A percentile compares a stretch with the other conserved stretches of the same genome.
Conservation (phyloP, 768 basidiomycete species). For the Clitopilus hobsonii region DNA sequence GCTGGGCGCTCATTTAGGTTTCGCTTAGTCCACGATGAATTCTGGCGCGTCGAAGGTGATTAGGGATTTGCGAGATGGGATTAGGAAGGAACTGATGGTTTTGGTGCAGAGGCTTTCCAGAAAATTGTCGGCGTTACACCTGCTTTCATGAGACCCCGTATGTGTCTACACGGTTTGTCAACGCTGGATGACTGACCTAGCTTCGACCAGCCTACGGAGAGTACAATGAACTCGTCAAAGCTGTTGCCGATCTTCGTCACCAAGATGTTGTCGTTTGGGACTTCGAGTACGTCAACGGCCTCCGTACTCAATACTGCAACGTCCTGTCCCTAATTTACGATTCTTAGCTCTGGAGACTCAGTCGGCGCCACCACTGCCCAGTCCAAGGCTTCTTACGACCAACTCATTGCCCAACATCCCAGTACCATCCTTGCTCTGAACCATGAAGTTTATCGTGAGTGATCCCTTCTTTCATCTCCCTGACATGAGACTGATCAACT, state of each 20-base stretch:
- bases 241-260: conserved; percentile 17
- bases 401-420: conserved; percentile 19
- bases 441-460: conserved; percentile 27
- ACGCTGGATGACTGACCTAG: not conserved
- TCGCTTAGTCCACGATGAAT: not conserved
- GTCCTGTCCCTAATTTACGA: no score
- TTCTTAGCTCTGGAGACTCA: conserved; percentile 29
- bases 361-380: conserved; percentile 22
- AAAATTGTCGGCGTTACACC: conserved; percentile 32
- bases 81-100: no score
- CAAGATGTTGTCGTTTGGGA: conserved; percentile 20
- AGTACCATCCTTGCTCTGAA: conserved; percentile 30
- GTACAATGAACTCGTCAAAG: conserved; percentile 32
- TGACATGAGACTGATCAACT: not conserved
- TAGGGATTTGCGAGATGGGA: not conserved
- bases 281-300: conserved; percentile 15
- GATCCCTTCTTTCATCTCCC: not conserved
- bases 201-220: conserved; percentile 28
- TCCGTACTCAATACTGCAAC: not conserved
- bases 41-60: conserved; percentile 25
- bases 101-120: conserved; percentile 26
- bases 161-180: conserved; percentile 3
- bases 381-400: conserved; percentile 23
- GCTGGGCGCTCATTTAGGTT: not conserved
- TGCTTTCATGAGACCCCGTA: conserved; percentile 38